Evolutionary conservation across 169 alveolate species (phyloP), one percentile per base, ranked within the genome.

Genomic region (Cryptosporidium andersoni): DNA sequence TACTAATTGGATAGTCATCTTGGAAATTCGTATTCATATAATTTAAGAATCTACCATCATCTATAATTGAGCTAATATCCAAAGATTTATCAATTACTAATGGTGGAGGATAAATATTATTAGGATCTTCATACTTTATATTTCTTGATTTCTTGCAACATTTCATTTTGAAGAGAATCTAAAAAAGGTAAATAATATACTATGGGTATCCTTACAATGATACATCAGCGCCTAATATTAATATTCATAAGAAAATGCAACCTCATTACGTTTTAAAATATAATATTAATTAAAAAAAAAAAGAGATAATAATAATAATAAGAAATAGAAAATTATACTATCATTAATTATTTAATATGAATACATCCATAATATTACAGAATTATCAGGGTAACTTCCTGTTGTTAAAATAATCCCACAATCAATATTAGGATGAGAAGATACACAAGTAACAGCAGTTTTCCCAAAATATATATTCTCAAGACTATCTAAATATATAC

Each of bases 371-470:
- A 74, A 47, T n/a, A 60, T 25, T n/a, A 56, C 16, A 3, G 85
- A 74, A 3, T 66, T 25, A 16, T 74, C 62, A 7, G 85, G 85
- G 25, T 40, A 64, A 25, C 85, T 74, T 40, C 74, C 55, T 43
- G 85, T 74, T 45, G 85, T 74, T 47, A 74, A 11, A 5, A 74
- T 56, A 36, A 74, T 12, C 14, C 60, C 40, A 43, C 14, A 14
- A 25, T 47, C 11, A 16, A 42, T 16, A 34, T 16, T 51, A 14
- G 85, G 68, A 47, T 56, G 67, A 40, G 36, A 48, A 5, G 74
- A 74, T 36, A 74, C 51, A 14, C 74, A 74, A 1, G 85, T 74
- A 36, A 48, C 39, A 43, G 60, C 49, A 43, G 85, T 40, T 3
- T 16, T 62, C 1, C 64, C 11, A 11, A 51, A 9, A 74, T 52